Evolutionary conservation across 441 rosid species (phyloP), one percentile per base, ranked within the genome.

Genomic region (Daphne laureola): DNA sequence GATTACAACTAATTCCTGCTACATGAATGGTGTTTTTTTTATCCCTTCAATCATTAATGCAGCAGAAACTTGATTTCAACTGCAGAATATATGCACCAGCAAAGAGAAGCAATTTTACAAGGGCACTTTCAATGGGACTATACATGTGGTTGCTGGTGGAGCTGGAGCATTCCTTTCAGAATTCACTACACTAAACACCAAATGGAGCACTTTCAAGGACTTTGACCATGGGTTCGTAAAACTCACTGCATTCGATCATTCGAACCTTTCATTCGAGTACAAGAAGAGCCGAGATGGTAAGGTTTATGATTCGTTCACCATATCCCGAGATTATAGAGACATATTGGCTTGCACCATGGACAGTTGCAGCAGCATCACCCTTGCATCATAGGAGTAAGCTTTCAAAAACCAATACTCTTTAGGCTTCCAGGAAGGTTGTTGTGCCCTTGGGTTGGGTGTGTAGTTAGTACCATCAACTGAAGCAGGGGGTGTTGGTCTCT

Each of bases 71-170:
- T 41, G 61, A 44, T 43, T 13, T 2, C 38, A 57, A 46, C 43
- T 59, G 23, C 74, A 88, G 96, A 80, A 83, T 71, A 67, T 71
- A 17, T 84, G 97, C 73, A 76, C 78, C 26, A 78, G 58, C 51
- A 8, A 70, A 57, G 97, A 86, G 76, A 82, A 73, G 62, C 51
- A 27, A 14, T 17, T 67, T 46, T 86, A 82, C 52, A 75, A 67
- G 36, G 93, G 97, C 50, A 17, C 59, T 5, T 47, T 86, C 41
- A 82, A 79, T 23, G 95, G 97, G 4, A 86, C 97, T 0, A 89
- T 89, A 51, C 90, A 86, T 43, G 63, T 89, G 14, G 92, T 82
- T 49, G 95, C 93, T 4, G 95, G 97, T 13, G 95, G 95, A 12
- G 97, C 75, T 49, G 97, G 97, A 67, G 84, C 95, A 54, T 43